These are phyloP conservation scores for Somion occarium DNA, from an alignment of 1,284 basidiomycete species.

Conservation along the genomic window DNA sequence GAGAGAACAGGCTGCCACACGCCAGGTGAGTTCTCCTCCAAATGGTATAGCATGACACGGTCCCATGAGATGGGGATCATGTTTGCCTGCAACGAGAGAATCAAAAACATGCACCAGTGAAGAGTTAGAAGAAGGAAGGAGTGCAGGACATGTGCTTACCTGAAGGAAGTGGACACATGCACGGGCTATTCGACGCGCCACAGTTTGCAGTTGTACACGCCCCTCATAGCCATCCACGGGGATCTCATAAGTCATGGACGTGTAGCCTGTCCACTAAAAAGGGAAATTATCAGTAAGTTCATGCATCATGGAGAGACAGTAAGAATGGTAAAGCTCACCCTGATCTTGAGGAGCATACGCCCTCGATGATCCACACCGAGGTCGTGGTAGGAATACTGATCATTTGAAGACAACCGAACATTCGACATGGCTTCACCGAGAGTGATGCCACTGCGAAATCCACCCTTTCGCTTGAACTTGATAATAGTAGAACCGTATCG, in stretches of 20 bases:
- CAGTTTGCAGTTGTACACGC: constrained; percentile 57
- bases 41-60: constrained; percentile 62
- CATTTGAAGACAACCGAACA: constrained; percentile 52
- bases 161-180: constrained; percentile 73
- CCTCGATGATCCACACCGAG: constrained; percentile 56
- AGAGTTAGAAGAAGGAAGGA: constrained; percentile 8
- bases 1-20: constrained; percentile 59
- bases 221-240: constrained; percentile 66
- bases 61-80: constrained; percentile 64
- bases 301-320: neutral
- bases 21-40: constrained; percentile 65
- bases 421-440: constrained; percentile 67
- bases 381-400: constrained; percentile 57
- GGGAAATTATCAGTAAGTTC: neutral
- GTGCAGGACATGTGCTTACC: constrained; percentile 33
- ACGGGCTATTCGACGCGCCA: constrained; percentile 62
- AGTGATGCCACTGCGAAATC: constrained; percentile 58
- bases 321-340: constrained; percentile 34
- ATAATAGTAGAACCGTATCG: constrained; percentile 43
- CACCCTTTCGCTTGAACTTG: constrained; percentile 71
- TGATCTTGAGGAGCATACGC: constrained; percentile 56
- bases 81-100: constrained; percentile 41
- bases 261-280: constrained; percentile 64
- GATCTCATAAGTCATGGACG: constrained; percentile 69
- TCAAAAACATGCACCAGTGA: constrained; percentile 14